phyloP scores from a whole-genome alignment of 163 green algal genomes.

The Coccomyxa subellipsoidea region DNA sequence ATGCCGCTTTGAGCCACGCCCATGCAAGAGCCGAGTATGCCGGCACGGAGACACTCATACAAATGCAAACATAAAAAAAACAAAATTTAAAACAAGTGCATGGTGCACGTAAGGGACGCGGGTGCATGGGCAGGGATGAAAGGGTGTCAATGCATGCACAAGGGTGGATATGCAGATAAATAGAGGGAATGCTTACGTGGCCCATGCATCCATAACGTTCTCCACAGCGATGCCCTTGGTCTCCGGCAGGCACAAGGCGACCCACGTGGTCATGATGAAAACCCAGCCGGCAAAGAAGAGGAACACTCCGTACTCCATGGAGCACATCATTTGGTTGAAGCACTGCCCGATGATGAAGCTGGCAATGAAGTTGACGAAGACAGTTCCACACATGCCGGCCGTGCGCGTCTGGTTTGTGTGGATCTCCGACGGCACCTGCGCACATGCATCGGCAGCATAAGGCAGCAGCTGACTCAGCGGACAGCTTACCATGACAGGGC shows the following conservation, averaged over 20 bases:
- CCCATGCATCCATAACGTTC: no score
- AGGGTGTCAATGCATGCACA: no score
- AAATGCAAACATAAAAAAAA: no score
- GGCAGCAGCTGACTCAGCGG: neutral
- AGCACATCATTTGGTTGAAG: slow-evolving; percentile 7
- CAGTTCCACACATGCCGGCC: slow-evolving; percentile 49
- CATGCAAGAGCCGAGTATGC: no score
- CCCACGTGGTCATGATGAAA: slow-evolving; percentile 19
- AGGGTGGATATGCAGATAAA: no score
- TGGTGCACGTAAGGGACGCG: no score
- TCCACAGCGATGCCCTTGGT: slow-evolving; percentile 27
- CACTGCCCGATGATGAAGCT: slow-evolving; percentile 4
- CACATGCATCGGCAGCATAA: no score
- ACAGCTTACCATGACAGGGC: neutral
- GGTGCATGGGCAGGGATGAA: no score
- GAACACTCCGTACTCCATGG: slow-evolving; percentile 6
- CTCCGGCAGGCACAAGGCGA: slow-evolving; percentile 47
- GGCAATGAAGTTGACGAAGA: slow-evolving; percentile 54
- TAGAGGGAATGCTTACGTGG: no score
- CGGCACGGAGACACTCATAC: no score
- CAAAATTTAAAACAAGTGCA: no score
- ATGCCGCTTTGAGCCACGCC: no score
- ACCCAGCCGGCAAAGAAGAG: slow-evolving; percentile 30
- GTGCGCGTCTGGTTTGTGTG: slow-evolving; percentile 65
- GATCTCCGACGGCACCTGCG: slow-evolving; percentile 40